Evolutionary conservation across 345 rosid genomes (phyloP), one percentile per base, ranked within the genome.

Genomic region (Firmiana major): DNA sequence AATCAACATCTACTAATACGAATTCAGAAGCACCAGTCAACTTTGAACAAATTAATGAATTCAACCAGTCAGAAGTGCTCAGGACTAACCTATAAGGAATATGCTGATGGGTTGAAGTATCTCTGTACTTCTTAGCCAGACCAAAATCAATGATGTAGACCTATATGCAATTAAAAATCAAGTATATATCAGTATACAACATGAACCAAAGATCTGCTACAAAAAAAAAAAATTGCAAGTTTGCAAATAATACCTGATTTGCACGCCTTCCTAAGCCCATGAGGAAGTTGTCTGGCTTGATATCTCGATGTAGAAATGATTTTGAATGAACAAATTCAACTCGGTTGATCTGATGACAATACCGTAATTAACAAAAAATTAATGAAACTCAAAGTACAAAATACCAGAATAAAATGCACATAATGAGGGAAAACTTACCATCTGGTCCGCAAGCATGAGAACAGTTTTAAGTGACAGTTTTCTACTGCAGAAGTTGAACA

Each of bases 391-490:
- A 67, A 48, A 51, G 66, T 31, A 59, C 60, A 71, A 1, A 40
- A 31, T 46, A 57, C 64, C 49, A 73, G 11, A 62, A 75, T 9
- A 75, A 24, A 46, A 58, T 6, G 31, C 49, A 63, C 26, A 48
- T 13, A 19, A 42, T 45, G 51, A 6, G 17, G 57, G 34, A 45
- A 76, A 55, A 38, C 66, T 26, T 84, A 93, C 99, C 98, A 96
- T 93, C 81, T 96, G 99, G 86, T 96, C 99, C 28, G 98, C 98
- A 74, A 96, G 90, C 99, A 96, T 93, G 70, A 96, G 95, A 79
- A 96, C 97, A 1, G 99, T 86, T 93, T 96, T 96, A 85, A 96
- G 83, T 15, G 94, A 87, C 60, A 96, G 85, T 77, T 96, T 91
- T 77, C 98, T 83, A 55, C 88, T 87, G 80, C 99, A 96, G 68